These are phyloP conservation scores for Mucor racemosus DNA, from an alignment of 371 early-diverging fungal genomes.

Conservation along the genomic window DNA sequence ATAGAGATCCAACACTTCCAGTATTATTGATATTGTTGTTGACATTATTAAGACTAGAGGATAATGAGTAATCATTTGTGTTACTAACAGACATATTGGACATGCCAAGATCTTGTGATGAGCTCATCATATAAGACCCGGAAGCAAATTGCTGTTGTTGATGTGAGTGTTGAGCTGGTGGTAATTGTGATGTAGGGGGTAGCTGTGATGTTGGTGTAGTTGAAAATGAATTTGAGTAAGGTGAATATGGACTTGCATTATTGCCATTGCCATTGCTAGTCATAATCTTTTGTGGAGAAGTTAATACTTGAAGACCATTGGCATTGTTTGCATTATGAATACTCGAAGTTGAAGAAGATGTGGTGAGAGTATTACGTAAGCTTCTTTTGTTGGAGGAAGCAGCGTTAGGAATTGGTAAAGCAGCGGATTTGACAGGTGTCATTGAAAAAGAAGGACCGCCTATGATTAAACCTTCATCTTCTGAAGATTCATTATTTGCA, in stretches of 20 bases:
- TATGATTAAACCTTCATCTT: constrained; percentile 10
- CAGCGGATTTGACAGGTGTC: constrained; percentile 34
- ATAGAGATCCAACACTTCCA: constrained; percentile 36
- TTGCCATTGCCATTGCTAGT: constrained; percentile 11
- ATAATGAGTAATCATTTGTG: neutral
- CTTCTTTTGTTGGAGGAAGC: constrained; percentile 23
- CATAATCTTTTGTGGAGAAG: constrained; percentile 26
- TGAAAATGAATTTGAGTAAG: constrained; percentile 19
- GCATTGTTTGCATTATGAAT: neutral
- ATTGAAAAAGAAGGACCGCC: constrained; percentile 12
- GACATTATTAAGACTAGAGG: neutral
- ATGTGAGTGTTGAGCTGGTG: neutral
- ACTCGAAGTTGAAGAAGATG: constrained; percentile 25
- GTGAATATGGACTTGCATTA: constrained; percentile 18
- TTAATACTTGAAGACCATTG: constrained; percentile 16
- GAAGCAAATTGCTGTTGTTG: constrained; percentile 13
- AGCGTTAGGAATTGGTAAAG: constrained; percentile 46
- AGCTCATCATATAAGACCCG: constrained; percentile 22
- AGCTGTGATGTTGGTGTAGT: constrained; percentile 8
- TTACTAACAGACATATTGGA: constrained; percentile 9
- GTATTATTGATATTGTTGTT: neutral
- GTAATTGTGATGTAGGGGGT: neutral
- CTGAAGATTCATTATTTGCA: constrained; percentile 20
- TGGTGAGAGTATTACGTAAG: constrained; percentile 13
- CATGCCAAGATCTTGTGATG: constrained; percentile 16